Conservation (phyloP, 108 stramenopile genomes). For the Fistulifera solaris region DNA sequence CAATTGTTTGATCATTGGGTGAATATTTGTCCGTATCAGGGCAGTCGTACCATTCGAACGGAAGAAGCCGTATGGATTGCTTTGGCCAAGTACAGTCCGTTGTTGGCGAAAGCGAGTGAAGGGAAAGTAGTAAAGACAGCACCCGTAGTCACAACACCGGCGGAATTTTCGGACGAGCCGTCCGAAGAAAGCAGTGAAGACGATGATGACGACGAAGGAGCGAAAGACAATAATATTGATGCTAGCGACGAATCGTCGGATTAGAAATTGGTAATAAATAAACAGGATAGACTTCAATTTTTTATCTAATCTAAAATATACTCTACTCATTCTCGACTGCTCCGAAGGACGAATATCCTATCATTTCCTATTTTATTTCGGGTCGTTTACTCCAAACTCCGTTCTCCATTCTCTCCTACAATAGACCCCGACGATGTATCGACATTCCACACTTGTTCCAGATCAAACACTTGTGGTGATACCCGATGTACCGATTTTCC, state of each 20-base stretch:
- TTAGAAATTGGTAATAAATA: not conserved
- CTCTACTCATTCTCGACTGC: no score
- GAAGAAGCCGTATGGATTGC: conserved; percentile 85
- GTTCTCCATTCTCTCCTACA: conserved; percentile 23
- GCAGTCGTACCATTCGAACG: conserved; percentile 81
- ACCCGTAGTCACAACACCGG: conserved; percentile 9
- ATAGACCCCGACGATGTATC: conserved; percentile 16
- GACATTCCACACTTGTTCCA: conserved; percentile 17
- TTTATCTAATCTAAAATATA: no score
- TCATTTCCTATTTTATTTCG: not conserved
- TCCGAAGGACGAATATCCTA: no score
- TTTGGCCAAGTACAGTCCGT: conserved; percentile 58
- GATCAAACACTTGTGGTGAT: conserved; percentile 26
- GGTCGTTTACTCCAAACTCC: conserved; percentile 24
- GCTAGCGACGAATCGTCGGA: not conserved
- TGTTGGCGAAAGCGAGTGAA: conserved; percentile 27
- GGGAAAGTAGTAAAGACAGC: conserved; percentile 16
- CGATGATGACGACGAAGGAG: conserved; percentile 5
- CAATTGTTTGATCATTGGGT: conserved; percentile 90
- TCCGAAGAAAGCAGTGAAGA: conserved; percentile 63
- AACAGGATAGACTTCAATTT: not conserved
- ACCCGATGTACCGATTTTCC: conserved; percentile 26
- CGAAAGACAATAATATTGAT: not conserved
- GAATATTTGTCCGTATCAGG: conserved; percentile 80
- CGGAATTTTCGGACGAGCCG: conserved; percentile 61